Conservation (phyloP, 2,329 filamentous ascomycete genomes). For the Calonectria hawksworthii region DNA sequence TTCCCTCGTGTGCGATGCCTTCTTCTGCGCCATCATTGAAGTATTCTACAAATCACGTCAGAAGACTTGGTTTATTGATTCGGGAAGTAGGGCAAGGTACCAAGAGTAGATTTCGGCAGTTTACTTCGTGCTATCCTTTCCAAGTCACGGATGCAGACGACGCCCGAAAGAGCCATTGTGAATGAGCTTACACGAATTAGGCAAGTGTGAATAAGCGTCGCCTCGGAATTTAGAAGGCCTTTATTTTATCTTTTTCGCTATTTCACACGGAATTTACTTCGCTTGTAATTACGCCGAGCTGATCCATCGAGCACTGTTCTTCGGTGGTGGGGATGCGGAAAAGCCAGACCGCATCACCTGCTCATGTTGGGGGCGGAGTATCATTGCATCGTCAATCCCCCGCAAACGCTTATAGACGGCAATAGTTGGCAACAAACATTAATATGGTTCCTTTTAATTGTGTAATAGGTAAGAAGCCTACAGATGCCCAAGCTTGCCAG, state of each 20-base stretch:
- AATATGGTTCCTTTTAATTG: no score
- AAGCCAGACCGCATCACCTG: not conserved
- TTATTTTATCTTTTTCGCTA: not conserved
- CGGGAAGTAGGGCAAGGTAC: not conserved
- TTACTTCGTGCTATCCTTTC: not conserved
- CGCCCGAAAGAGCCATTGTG: not conserved
- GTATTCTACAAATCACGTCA: not conserved
- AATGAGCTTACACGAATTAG: not conserved
- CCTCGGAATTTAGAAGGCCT: no score
- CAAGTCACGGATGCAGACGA: not conserved
- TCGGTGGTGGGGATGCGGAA: not conserved
- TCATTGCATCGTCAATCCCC: not conserved
- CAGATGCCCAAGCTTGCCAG: not conserved
- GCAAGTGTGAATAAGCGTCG: no score
- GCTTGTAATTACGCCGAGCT: not conserved
- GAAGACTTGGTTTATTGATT: not conserved
- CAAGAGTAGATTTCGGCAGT: not conserved
- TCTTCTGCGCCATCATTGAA: not conserved
- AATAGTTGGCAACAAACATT: not conserved
- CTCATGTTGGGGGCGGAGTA: not conserved
- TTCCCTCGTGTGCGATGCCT: not conserved
- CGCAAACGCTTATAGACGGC: not conserved
- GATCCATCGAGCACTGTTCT: not conserved
- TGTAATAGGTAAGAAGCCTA: not conserved
- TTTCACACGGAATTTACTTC: not conserved